Evolutionary conservation across 495 filamentous ascomycete genomes (phyloP).

Genomic region (Tuber borchii): DNA sequence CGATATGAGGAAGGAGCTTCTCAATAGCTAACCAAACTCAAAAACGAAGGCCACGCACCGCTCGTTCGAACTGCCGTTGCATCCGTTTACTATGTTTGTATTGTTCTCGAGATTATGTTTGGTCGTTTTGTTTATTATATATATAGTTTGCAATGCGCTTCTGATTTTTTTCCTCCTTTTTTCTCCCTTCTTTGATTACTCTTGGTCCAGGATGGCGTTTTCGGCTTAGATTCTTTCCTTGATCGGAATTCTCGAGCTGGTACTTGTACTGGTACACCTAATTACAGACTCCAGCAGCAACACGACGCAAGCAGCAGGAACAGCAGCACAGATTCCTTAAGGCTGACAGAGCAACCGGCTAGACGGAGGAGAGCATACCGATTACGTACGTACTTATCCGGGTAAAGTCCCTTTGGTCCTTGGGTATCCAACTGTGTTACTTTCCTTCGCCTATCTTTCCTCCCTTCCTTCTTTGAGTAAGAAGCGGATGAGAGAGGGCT

Average conservation of each 20-base stretch:
- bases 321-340: background rate
- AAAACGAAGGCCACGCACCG: background rate
- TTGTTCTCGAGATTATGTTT: background rate
- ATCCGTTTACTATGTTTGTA: background rate
- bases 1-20: slow-evolving; percentile 25
- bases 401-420: background rate
- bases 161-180: background rate
- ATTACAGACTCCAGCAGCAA: background rate
- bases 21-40: slow-evolving; percentile 3
- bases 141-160: background rate
- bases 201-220: background rate
- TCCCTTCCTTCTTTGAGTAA: background rate
- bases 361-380: background rate
- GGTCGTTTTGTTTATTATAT: slow-evolving; percentile 1
- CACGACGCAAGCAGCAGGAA: background rate
- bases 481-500: slow-evolving; percentile 16
- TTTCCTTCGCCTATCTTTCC: background rate
- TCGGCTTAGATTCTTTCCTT: background rate
- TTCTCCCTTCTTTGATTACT: background rate
- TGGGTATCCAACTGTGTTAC: background rate
- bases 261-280: background rate
- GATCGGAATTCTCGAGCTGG: background rate
- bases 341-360: background rate
- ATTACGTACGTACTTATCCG: slow-evolving; percentile 4
- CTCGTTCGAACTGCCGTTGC: background rate